Base-by-base conservation (phyloP, 495 filamentous ascomycete genomes). In the Hypomontagnella submonticulosa region DNA sequence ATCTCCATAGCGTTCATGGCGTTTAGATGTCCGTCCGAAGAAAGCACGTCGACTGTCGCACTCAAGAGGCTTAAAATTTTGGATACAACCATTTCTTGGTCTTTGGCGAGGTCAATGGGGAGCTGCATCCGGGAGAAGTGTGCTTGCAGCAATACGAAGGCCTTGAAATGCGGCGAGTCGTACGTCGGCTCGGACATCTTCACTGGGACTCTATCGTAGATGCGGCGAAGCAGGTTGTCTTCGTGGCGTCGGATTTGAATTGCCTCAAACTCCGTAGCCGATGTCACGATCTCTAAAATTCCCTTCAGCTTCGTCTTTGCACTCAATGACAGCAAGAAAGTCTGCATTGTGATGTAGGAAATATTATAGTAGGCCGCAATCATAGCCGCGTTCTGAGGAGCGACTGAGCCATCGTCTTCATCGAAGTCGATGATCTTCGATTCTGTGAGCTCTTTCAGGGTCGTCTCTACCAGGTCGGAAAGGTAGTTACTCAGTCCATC, bases 321-420 rank as follows among this genome's bases (percentile, higher is more conserved):
- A 1, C 84, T 92, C 27, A 99, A 81, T 18, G 96, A 98, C n/a
- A 98, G 83, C n/a, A 98, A 81, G 84, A 98, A 96, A 4, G 96
- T 99, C 78, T 99, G 93, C 95, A 98, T 98, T 18, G 95, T 99
- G 76, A 97, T 90, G 79, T 97, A 97, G 13, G 96, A 98, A 63
- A 99, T 97, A 75, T 97, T 97, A 84, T 98, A 99, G 80, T 98
- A 98, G 2, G 95, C 92, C 5, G 92, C 93, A 72, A 99, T 98
- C 91, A 96, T 97, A 36, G 94, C 94, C 0, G 95, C 90, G 67
- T 99, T 97, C 63, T 96, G 84, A 16, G 95, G 92, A 6, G 90
- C 86, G 53, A 98, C 88, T 16, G 88, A 88, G 71, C 97, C 96
- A 67, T 97, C 96, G 19, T 97, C 96, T 75, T 99, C 96, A 66